Conservation (phyloP, 495 filamentous ascomycete genomes). For the Lasiosphaeria ovina region DNA sequence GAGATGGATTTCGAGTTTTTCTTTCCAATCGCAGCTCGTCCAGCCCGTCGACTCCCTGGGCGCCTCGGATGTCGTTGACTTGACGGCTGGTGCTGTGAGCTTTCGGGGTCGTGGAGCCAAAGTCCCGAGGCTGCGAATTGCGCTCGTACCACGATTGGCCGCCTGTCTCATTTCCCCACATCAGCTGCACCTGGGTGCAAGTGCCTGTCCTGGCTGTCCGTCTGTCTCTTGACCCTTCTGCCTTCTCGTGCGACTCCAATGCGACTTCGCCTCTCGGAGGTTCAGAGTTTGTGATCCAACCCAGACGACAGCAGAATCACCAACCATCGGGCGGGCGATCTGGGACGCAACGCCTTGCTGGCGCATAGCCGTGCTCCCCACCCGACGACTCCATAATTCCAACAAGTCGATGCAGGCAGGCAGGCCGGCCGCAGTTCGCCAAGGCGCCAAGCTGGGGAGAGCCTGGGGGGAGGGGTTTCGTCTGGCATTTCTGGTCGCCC, state of each 20-base stretch:
- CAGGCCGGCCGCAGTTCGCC: neutral
- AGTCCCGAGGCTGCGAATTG: neutral
- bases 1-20: too few relatives aligned
- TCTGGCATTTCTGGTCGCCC: neutral
- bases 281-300: too few relatives aligned
- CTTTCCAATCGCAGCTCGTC: too few relatives aligned
- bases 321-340: too few relatives aligned
- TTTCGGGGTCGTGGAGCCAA: neutral
- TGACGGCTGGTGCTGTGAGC: neutral
- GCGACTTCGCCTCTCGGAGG: too few relatives aligned
- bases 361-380: too few relatives aligned
- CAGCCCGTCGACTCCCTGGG: too few relatives aligned
- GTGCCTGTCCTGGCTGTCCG: neutral
- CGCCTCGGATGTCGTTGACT: too few relatives aligned
- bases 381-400: neutral
- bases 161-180: constrained; percentile 1
- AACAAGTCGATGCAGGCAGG: neutral
- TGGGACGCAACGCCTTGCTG: too few relatives aligned
- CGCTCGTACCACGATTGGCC: neutral
- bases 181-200: neutral
- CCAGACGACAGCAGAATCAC: too few relatives aligned
- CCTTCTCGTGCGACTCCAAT: neutral
- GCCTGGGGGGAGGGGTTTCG: neutral
- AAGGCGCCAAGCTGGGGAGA: neutral
- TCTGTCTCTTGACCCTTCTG: neutral